These are phyloP conservation scores for Passiflora organensis DNA, from an alignment of 345 rosid genomes.

Conservation along the genomic window DNA sequence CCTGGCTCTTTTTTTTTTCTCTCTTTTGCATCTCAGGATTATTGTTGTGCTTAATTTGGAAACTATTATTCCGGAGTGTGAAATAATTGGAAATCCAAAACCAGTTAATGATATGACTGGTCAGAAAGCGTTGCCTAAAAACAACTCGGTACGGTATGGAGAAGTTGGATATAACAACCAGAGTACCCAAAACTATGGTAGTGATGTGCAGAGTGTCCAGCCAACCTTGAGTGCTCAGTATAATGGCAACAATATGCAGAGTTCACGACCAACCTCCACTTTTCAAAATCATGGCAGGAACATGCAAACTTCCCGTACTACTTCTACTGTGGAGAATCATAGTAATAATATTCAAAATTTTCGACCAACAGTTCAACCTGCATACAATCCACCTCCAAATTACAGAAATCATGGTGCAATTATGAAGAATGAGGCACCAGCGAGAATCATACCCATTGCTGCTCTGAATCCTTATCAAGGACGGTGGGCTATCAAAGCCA, in stretches of 20 bases:
- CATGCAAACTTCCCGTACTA: slow-evolving; percentile 6
- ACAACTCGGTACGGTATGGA: slow-evolving; percentile 24
- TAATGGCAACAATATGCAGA: slow-evolving; percentile 30
- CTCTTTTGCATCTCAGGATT: slow-evolving; percentile 42
- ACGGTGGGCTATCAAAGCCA: slow-evolving; percentile 88
- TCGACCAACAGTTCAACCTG: slow-evolving; percentile 63
- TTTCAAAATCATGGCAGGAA: slow-evolving; percentile 18
- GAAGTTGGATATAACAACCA: slow-evolving; percentile 26
- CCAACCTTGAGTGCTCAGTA: slow-evolving; percentile 18
- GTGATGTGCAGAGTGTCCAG: slow-evolving; percentile 10
- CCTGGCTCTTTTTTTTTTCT: slow-evolving; percentile 1
- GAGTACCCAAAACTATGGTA: slow-evolving; percentile 9
- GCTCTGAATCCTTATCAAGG: slow-evolving; percentile 92
- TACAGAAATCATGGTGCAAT: slow-evolving; percentile 71
- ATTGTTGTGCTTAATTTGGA: slow-evolving; percentile 81
- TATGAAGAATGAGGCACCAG: slow-evolving; percentile 87
- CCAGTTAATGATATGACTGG: slow-evolving; percentile 28
- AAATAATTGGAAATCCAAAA: slow-evolving; percentile 68
- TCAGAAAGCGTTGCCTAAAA: slow-evolving; percentile 36
- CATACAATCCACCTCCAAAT: slow-evolving; percentile 73
- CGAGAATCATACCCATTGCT: slow-evolving; percentile 68
- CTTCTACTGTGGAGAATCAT: slow-evolving; percentile 24
- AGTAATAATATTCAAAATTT: slow-evolving; percentile 39
- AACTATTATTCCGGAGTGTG: slow-evolving; percentile 62
- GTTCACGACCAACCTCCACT: slow-evolving; percentile 41